Conservation (phyloP, 345 rosid genomes). For the Sonneratia caseolaris region DNA sequence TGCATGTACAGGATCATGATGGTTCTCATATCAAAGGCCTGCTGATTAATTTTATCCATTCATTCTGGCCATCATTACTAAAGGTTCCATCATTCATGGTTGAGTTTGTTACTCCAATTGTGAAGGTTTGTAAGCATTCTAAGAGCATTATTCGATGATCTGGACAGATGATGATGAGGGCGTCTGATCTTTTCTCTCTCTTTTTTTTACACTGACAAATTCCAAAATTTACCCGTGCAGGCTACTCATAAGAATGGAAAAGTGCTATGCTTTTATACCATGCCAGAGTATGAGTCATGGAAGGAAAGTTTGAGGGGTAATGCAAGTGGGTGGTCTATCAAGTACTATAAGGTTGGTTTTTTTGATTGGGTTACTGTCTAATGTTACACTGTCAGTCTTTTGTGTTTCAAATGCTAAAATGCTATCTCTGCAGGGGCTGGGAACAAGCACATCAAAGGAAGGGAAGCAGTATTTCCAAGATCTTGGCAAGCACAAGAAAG, state of each 20-base stretch:
- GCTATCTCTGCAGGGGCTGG: slow-evolving; percentile 61
- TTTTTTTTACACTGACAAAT: not conserved
- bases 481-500: slow-evolving; percentile 64
- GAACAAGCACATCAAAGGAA: slow-evolving; percentile 74
- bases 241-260: slow-evolving; percentile 49
- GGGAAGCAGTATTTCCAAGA: slow-evolving; percentile 63
- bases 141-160: not conserved
- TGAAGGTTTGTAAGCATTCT: slow-evolving; percentile 43
- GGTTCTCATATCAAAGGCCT: slow-evolving; percentile 97
- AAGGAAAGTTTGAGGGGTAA: slow-evolving; percentile 56
- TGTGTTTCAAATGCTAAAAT: not conserved
- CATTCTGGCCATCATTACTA: slow-evolving; percentile 93
- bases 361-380: not conserved
- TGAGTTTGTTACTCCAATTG: slow-evolving; percentile 93
- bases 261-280: slow-evolving; percentile 60
- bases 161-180: not conserved
- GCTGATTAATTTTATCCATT: slow-evolving; percentile 81
- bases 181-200: no score
- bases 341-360: slow-evolving; percentile 84
- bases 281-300: slow-evolving; percentile 93
- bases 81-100: slow-evolving; percentile 78
- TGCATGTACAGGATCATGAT: slow-evolving; percentile 74
- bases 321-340: slow-evolving; percentile 74
- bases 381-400: not conserved
- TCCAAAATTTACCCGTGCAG: slow-evolving; percentile 20